Conservation (phyloP, 441 rosid species). For the Francoa sonchifolia region DNA sequence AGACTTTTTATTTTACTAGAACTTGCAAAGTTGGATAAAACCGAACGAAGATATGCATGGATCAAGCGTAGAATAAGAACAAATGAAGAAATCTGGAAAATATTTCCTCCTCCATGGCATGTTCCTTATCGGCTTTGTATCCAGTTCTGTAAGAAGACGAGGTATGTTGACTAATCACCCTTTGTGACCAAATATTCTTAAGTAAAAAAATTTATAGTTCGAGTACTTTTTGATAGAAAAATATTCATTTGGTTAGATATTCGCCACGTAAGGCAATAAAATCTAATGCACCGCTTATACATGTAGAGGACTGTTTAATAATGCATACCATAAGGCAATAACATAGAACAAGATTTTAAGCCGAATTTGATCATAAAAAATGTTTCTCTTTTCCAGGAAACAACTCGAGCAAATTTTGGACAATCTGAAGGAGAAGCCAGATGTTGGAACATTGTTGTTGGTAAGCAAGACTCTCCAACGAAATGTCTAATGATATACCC, state of each 20-base stretch:
- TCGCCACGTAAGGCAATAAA: too few relatives aligned
- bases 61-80: slow-evolving; percentile 94
- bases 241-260: too few relatives aligned
- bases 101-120: slow-evolving; percentile 92
- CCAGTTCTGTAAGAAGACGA: slow-evolving; percentile 91
- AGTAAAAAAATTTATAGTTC: background rate
- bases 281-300: background rate
- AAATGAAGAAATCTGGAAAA: slow-evolving; percentile 95
- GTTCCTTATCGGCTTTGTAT: slow-evolving; percentile 92
- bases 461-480: slow-evolving; percentile 27
- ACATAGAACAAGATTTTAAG: too few relatives aligned
- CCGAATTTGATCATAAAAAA: too few relatives aligned
- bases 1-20: slow-evolving; percentile 36
- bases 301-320: background rate
- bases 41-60: slow-evolving; percentile 97
- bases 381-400: slow-evolving; percentile 72
- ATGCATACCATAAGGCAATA: background rate
- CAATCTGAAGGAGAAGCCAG: slow-evolving; percentile 87
- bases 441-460: slow-evolving; percentile 72
- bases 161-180: slow-evolving; percentile 26
- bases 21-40: slow-evolving; percentile 94
- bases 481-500: background rate
- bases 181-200: background rate
- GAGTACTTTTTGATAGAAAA: slow-evolving; percentile 6
- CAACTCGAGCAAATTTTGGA: slow-evolving; percentile 82